Conservation (phyloP, 805 yeast species). For the Hemisphaericaspora nanyangensis region DNA sequence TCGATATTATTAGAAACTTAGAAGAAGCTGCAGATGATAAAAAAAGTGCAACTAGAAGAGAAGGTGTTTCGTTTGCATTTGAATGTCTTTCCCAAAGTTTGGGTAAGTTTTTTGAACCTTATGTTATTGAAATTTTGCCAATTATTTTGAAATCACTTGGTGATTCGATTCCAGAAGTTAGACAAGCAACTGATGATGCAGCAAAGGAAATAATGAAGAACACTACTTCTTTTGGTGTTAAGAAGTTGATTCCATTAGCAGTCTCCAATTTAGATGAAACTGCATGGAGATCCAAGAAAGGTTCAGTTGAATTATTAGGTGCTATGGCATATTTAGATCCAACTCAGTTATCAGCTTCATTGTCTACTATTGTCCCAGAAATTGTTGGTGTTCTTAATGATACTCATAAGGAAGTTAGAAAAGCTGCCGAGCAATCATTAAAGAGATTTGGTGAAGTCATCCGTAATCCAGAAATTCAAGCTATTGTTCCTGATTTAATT, state of each 20-base stretch:
- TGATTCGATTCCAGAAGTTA: constrained; percentile 78
- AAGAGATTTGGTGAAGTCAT: constrained; percentile 95
- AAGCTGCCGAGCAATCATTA: constrained; percentile 86
- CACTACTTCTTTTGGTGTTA: constrained; percentile 90
- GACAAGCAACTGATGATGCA: constrained; percentile 85
- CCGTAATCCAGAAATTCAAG: constrained; percentile 93
- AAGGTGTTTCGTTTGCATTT: constrained; percentile 83
- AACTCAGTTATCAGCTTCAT: constrained; percentile 81
- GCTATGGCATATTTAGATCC: constrained; percentile 98
- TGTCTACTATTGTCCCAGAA: constrained; percentile 90
- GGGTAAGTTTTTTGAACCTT: constrained; percentile 86
- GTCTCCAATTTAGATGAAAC: constrained; percentile 79
- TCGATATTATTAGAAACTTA: constrained; percentile 71
- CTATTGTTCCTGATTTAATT: constrained; percentile 79
- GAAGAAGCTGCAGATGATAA: constrained; percentile 86
- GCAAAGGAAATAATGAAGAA: constrained; percentile 84
- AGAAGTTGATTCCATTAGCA: constrained; percentile 86
- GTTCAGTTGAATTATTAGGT: constrained; percentile 93
- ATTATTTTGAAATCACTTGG: constrained; percentile 77
- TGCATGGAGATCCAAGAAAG: constrained; percentile 95
- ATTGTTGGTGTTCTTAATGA: constrained; percentile 93
- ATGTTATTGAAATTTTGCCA: constrained; percentile 85
- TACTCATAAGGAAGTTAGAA: constrained; percentile 94
- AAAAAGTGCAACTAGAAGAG: constrained; percentile 68
- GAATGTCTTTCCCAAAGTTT: constrained; percentile 78